Evolutionary conservation across 2,329 filamentous ascomycete species (phyloP).

Genomic region (Fonsecaea pedrosoi): DNA sequence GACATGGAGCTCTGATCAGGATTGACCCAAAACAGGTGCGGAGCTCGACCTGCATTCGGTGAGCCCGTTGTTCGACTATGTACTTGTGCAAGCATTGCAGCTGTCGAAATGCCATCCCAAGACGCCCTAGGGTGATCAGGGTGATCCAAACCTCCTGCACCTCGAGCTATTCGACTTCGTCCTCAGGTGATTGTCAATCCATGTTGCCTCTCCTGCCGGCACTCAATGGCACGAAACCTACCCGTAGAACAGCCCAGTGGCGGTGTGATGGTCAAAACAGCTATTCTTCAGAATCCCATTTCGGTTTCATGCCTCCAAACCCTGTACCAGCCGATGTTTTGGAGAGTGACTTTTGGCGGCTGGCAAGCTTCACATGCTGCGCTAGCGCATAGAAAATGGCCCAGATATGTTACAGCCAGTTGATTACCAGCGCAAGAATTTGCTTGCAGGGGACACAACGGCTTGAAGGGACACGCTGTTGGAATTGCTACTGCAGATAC

Average conservation of each 20-base stretch:
- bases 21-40: neutral
- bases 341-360: neutral
- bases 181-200: constrained; percentile 18
- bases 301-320: neutral
- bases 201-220: constrained; percentile 14
- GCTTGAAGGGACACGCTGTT: neutral
- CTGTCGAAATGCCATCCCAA: neutral
- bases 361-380: neutral
- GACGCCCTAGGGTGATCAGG: neutral
- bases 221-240: neutral
- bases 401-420: neutral
- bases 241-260: neutral
- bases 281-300: neutral
- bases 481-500: neutral
- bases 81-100: neutral
- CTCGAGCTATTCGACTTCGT: neutral
- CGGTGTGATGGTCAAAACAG: neutral
- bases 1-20: neutral
- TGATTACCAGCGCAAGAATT: neutral
- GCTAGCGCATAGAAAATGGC: neutral
- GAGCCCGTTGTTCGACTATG: neutral
- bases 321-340: neutral
- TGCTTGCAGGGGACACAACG: neutral
- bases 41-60: neutral
- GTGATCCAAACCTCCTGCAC: constrained; percentile 7